Conservation (phyloP, 805 yeast genomes). For the Alloascoidea hylecoeti region DNA sequence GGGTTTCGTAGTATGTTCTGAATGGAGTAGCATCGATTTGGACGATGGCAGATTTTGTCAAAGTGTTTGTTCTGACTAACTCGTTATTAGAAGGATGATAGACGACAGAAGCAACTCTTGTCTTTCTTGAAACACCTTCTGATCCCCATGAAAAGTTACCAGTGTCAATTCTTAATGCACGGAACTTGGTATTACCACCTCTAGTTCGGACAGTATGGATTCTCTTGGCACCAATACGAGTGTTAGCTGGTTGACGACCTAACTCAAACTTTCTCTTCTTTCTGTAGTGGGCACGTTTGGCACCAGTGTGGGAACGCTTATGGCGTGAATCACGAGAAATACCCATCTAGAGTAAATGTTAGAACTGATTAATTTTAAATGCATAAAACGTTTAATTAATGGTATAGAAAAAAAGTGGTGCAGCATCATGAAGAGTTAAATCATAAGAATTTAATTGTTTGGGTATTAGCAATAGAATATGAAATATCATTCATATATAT, state of each 20-base stretch:
- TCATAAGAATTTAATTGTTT: no score
- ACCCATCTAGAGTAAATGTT: no score
- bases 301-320: conserved; percentile 99
- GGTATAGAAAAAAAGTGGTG: no score
- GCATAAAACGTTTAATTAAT: no score
- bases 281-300: conserved; percentile 99
- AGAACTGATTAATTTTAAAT: no score
- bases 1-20: conserved; percentile 98
- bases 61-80: conserved; percentile 98
- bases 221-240: conserved; percentile 98
- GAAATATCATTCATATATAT: no score
- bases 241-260: conserved; percentile 99
- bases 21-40: conserved; percentile 99
- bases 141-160: conserved; percentile 99
- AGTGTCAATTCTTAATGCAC: conserved; percentile 98
- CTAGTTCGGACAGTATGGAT: conserved; percentile 98
- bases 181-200: conserved; percentile 99
- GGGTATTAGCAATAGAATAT: no score
- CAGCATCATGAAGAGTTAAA: no score
- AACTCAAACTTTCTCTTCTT: conserved; percentile 99
- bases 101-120: conserved; percentile 95
- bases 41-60: conserved; percentile 97
- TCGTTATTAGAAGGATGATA: conserved; percentile 99
- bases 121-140: conserved; percentile 96
- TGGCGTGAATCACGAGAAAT: conserved; percentile 99